Conservation (phyloP, 768 basidiomycete species). For the Naganishia antarctica region DNA sequence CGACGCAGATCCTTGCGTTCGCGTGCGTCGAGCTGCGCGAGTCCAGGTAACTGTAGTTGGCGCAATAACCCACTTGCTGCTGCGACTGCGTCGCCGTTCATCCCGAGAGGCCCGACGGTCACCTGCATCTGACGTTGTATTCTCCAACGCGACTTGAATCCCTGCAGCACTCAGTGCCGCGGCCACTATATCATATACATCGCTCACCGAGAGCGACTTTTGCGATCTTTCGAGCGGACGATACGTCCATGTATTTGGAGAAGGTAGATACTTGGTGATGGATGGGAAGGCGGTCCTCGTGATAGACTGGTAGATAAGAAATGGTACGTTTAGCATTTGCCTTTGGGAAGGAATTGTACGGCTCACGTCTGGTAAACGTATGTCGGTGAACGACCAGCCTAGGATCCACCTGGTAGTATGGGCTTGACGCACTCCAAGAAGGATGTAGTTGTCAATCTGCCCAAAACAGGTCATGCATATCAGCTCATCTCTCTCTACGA, state of each 20-base stretch:
- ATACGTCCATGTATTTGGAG: constrained; percentile 34
- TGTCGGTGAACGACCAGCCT: constrained; percentile 70
- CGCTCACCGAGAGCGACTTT: constrained; percentile 7
- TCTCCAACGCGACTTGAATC: constrained; percentile 15
- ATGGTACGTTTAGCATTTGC: neutral
- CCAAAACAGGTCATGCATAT: neutral
- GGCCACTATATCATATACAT: constrained; percentile 20
- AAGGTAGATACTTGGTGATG: constrained; percentile 27
- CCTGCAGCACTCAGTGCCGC: constrained; percentile 23
- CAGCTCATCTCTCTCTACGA: constrained; percentile 25
- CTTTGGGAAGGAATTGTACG: neutral
- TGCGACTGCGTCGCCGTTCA: neutral
- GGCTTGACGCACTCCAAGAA: constrained; percentile 78
- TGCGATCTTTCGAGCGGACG: constrained; percentile 12
- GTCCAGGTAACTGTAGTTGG: constrained; percentile 40
- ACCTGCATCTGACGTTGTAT: neutral
- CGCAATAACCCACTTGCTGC: neutral
- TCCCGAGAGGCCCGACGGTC: neutral
- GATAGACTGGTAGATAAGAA: neutral
- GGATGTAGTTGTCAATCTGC: constrained; percentile 79
- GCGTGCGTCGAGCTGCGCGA: constrained; percentile 25
- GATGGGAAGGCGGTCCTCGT: constrained; percentile 21
- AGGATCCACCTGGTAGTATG: constrained; percentile 88
- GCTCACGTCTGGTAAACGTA: constrained; percentile 72
- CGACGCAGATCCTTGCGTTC: neutral